phyloP scores from a whole-genome alignment of 1,139 yeast genomes.

The Nakaseomyces nivariensis region DNA sequence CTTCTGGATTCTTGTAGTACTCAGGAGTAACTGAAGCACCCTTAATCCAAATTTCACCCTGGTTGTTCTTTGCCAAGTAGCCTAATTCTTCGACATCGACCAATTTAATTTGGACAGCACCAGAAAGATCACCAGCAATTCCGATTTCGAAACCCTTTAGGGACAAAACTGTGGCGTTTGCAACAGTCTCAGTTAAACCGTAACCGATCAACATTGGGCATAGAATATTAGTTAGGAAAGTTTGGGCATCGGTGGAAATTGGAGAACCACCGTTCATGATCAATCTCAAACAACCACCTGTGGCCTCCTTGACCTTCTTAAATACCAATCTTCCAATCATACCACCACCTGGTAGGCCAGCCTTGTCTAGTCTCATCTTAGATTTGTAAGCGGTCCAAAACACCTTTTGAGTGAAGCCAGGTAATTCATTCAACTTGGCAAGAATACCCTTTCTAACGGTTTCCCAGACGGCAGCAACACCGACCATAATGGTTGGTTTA shows the following conservation, averaged over 20 bases:
- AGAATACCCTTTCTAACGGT: conserved; percentile 85
- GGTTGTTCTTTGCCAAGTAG: conserved; percentile 79
- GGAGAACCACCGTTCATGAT: conserved; percentile 94
- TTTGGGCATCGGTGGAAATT: conserved; percentile 75
- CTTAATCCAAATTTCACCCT: conserved; percentile 81
- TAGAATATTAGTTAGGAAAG: conserved; percentile 62
- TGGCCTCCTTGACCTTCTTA: conserved; percentile 84
- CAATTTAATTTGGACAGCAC: conserved; percentile 78
- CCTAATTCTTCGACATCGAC: conserved; percentile 91
- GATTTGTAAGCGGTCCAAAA: conserved; percentile 86
- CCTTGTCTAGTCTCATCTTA: conserved; percentile 50
- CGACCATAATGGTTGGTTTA: conserved; percentile 91
- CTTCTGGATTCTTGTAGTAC: conserved; percentile 76
- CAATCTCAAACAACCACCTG: conserved; percentile 77
- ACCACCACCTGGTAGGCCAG: conserved; percentile 65
- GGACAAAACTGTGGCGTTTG: conserved; percentile 67
- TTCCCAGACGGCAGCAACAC: conserved; percentile 99
- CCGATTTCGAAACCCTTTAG: conserved; percentile 60
- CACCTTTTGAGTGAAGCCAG: conserved; percentile 60
- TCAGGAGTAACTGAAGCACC: conserved; percentile 68
- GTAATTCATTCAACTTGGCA: conserved; percentile 59
- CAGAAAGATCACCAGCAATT: conserved; percentile 73
- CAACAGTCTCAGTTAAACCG: conserved; percentile 94
- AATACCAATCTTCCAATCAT: conserved; percentile 60
- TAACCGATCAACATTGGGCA: conserved; percentile 92